These are phyloP conservation scores for Rubroshorea leprosula DNA, from an alignment of 345 rosid genomes.

Conservation along the genomic window DNA sequence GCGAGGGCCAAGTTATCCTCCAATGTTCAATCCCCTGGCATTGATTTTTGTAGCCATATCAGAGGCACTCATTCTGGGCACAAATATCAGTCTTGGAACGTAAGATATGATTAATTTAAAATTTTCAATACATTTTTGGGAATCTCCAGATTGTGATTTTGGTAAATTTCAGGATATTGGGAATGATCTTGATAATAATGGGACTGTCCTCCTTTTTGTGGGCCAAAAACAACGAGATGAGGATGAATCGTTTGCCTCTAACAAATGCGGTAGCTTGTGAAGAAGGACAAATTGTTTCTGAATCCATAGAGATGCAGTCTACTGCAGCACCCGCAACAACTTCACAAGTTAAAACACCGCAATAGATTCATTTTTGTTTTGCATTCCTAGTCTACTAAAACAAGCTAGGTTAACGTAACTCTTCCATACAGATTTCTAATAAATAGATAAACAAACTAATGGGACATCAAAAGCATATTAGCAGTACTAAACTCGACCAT, in stretches of 20 bases:
- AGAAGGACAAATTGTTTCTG: neutral
- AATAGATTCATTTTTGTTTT: no score
- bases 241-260: neutral
- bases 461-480: no score
- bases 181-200: slow-evolving; percentile 28
- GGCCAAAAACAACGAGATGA: slow-evolving; percentile 30
- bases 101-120: slow-evolving; percentile 8
- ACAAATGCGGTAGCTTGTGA: slow-evolving; percentile 1
- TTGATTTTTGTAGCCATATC: slow-evolving; percentile 35
- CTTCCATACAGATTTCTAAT: no score
- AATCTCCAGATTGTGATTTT: neutral
- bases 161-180: slow-evolving; percentile 28
- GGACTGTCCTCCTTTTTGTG: slow-evolving; percentile 43
- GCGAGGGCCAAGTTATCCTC: slow-evolving; percentile 45
- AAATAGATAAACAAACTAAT: no score
- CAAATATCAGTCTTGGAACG: slow-evolving; percentile 32
- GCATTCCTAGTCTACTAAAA: no score
- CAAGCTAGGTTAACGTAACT: no score
- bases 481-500: no score
- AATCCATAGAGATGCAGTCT: slow-evolving; percentile 1
- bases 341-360: neutral
- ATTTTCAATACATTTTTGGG: neutral
- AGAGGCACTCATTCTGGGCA: slow-evolving; percentile 33
- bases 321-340: neutral
- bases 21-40: slow-evolving; percentile 49